phyloP scores from a whole-genome alignment of 305 asterid species.

The Andrographis paniculata region DNA sequence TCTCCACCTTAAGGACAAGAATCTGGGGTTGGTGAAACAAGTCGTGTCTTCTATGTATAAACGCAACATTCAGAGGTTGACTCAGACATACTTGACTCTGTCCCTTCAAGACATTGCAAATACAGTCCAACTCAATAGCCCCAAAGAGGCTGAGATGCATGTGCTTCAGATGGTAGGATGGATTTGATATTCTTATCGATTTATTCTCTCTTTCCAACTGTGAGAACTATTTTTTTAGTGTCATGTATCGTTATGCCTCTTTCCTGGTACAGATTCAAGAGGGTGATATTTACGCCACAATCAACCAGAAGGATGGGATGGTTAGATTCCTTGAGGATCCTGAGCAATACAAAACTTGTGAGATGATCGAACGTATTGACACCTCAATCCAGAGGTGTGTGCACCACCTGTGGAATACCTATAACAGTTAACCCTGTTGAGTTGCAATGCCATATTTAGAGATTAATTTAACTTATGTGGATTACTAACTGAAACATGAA shows the following conservation, averaged over 20 bases:
- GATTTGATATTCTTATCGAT: slow-evolving; percentile 3
- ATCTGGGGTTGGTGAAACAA: slow-evolving; percentile 94
- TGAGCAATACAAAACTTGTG: slow-evolving; percentile 87
- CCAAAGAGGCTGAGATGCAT: slow-evolving; percentile 98
- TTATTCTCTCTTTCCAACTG: not conserved
- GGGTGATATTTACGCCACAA: slow-evolving; percentile 89
- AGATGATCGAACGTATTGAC: slow-evolving; percentile 87
- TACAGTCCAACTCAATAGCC: slow-evolving; percentile 58
- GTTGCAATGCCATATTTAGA: not conserved
- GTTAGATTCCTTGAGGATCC: slow-evolving; percentile 98
- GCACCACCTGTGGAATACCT: not conserved
- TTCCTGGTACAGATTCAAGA: slow-evolving; percentile 60
- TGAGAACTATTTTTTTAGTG: not conserved
- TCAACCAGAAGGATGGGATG: slow-evolving; percentile 99
- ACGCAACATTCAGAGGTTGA: slow-evolving; percentile 93
- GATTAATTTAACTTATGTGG: not conserved
- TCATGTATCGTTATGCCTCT: slow-evolving; percentile 7
- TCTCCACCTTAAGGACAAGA: slow-evolving; percentile 57
- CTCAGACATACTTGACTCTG: slow-evolving; percentile 91
- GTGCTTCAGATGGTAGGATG: slow-evolving; percentile 89
- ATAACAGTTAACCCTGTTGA: not conserved
- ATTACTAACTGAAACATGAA: not conserved
- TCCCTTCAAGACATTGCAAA: slow-evolving; percentile 95
- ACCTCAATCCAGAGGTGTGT: slow-evolving; percentile 81
- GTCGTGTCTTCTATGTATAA: slow-evolving; percentile 92